Evolutionary conservation across 2,329 filamentous ascomycete genomes (phyloP).

Genomic region (Aspergillus fructus): DNA sequence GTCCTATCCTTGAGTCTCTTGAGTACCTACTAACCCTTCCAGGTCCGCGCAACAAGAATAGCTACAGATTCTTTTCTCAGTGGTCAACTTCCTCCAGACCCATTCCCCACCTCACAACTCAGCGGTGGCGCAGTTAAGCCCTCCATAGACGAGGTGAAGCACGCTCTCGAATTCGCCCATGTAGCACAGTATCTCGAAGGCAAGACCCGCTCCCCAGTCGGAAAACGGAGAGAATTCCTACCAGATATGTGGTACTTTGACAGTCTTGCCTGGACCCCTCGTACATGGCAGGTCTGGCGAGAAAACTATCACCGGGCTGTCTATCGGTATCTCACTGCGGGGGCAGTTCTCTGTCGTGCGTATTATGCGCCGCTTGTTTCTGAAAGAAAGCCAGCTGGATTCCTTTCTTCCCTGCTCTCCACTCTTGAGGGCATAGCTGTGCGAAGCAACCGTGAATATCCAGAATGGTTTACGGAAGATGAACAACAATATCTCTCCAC

Average conservation of each 20-base stretch:
- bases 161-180: not conserved
- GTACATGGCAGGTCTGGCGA: not conserved
- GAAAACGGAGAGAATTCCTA: not conserved
- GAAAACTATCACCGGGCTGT: constrained; percentile 3
- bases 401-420: not conserved
- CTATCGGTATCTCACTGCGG: constrained; percentile 7
- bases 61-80: not conserved
- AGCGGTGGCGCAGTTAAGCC: not conserved
- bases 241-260: not conserved
- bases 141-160: not conserved
- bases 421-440: not conserved
- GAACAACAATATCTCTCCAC: not conserved
- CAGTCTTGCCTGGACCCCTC: not conserved
- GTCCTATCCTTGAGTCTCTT: not conserved
- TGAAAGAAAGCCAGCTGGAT: not conserved
- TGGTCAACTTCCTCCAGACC: constrained; percentile 5
- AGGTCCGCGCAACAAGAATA: constrained; percentile 7
- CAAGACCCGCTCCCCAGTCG: not conserved
- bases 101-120: not conserved
- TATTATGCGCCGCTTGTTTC: not conserved
- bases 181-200: not conserved
- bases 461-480: not conserved
- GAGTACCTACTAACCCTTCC: too few species aligned
- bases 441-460: not conserved
- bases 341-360: not conserved